Evolutionary conservation across 176 grass and related monocot genomes (phyloP), one percentile per base, ranked within the genome.

Genomic region (Thinopyrum elongatum): DNA sequence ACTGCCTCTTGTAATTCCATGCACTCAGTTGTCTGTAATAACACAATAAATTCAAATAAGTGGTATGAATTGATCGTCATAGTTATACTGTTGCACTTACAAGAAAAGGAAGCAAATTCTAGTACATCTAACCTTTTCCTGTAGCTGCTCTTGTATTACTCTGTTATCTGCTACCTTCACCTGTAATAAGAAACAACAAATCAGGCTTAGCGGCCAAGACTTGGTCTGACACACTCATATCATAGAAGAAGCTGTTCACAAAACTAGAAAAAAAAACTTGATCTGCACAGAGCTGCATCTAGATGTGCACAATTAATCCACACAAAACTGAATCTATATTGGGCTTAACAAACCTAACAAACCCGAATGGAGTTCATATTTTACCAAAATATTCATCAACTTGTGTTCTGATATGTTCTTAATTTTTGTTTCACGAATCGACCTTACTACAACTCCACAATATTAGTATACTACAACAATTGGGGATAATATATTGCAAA

Each of bases 91-190:
- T 55, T 90, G 44, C 85, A 12, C 29, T 84, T 84, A 25, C 21
- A 36, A 69, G 27, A 80, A 29, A 31, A 76, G 25, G 30, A 78
- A 23, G 26, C 23, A 59, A 23, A 82, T 76, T 70, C 55, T 38
- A 77, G 28, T 25, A 55, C 38, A 87, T 76, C 80, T 81, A 61
- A 97, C 97, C 92, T 93, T 99, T 68, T 97, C 90, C 64, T 93
- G 90, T 67, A 99, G 92, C 78, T 99, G 94, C 15, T 99, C 97
- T 85, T 96, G 97, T 80, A 97, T 99, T 78, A 99, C 85, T 91
- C 92, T 93, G 89, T 99, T 99, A 92, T 99, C 97, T 73, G 97
- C 97, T 60, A 68, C 89, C 81, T 94, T 99, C 38, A 99, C 97
- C 97, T 98, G 86, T 58, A 89, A 94, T 83, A 69, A 49, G 60